Base-by-base conservation (phyloP, 148 eudicot species). In the Agrostemma githago region DNA sequence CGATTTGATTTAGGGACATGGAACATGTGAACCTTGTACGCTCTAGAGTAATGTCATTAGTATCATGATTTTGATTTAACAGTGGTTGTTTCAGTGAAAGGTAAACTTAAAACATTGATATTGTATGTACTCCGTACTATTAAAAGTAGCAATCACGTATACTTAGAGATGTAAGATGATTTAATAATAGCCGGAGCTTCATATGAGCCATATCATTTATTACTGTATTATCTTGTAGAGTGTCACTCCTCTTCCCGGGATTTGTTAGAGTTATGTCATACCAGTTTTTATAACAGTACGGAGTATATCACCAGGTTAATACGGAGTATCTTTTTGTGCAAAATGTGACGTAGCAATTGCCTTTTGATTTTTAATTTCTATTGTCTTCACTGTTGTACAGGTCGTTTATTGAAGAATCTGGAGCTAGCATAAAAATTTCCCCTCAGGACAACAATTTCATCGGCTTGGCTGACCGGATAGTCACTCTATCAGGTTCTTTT, bases 371-470 rank as follows among this genome's bases (percentile, higher is more conserved):
- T 60, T 58, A 15, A 53, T 20, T 8, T 68, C 44, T 43, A 64
- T 72, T 39, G 39, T 12, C 26, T 16, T 78, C 8, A 60, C 40
- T 69, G 61, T 8, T 70, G 61, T 63, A 69, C 90, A 92, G 98
- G 85, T 86, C 92, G 66, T 86, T 92, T 72, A 92, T 92, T 77
- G 98, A 90, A 84, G 92, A 86, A 8, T 92, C 98, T 79, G 82
- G 76, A 77, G 98, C 98, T 78, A 86, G 87, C 70, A 92, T 92
- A 78, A 92, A 92, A 84, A 89, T 92, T 84, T 90, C 98, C 38
- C 92, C 98, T n/a, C 96, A 87, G 74, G 96, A 92, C 80, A 84
- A 83, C 65, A 86, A 73, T 67, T 89, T 82, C 71, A 82, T 87
- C 83, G 96, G 98, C 63, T 64, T 90, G 84, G 85, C 80, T 82